These are phyloP conservation scores for Barnettozyma botsteinii DNA, from an alignment of 805 yeast species.

Conservation along the genomic window DNA sequence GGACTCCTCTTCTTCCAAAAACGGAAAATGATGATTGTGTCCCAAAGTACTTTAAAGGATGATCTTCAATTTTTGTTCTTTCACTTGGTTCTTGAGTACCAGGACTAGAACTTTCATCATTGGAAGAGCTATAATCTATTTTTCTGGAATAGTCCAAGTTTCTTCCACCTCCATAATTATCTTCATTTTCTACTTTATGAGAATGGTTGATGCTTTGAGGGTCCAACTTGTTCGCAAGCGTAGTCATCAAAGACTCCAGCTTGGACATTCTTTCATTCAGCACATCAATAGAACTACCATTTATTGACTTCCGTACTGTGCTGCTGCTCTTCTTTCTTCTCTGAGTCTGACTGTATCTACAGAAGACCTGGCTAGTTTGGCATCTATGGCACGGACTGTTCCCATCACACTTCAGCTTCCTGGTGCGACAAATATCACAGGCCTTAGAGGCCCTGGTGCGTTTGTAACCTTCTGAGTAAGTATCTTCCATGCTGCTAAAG, in stretches of 20 bases:
- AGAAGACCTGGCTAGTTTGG: constrained; percentile 57
- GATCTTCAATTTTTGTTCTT: constrained; percentile 1
- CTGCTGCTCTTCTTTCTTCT: constrained; percentile 9
- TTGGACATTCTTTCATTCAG: constrained; percentile 28
- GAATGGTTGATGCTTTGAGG: not conserved
- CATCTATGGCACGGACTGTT: constrained; percentile 77
- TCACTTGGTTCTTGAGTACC: not conserved
- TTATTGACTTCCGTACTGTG: not conserved
- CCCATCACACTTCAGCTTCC: constrained; percentile 79
- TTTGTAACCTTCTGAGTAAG: constrained; percentile 11
- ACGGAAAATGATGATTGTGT: constrained; percentile 30
- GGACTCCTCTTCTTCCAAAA: constrained; percentile 36
- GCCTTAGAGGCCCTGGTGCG: constrained; percentile 35
- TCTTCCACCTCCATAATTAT: too few relatives aligned
- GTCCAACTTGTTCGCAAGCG: constrained; percentile 23
- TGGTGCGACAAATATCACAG: constrained; percentile 50
- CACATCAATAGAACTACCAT: not conserved
- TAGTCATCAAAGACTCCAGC: constrained; percentile 30
- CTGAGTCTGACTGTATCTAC: constrained; percentile 13
- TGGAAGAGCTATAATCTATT: not conserved
- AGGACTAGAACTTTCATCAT: not conserved
- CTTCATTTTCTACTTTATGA: not conserved
- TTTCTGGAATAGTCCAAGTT: too few relatives aligned
- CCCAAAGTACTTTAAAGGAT: constrained; percentile 18
- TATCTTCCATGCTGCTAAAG: not conserved